Evolutionary conservation across 306 rosid genomes (phyloP).

Genomic region (Glycine soja): DNA sequence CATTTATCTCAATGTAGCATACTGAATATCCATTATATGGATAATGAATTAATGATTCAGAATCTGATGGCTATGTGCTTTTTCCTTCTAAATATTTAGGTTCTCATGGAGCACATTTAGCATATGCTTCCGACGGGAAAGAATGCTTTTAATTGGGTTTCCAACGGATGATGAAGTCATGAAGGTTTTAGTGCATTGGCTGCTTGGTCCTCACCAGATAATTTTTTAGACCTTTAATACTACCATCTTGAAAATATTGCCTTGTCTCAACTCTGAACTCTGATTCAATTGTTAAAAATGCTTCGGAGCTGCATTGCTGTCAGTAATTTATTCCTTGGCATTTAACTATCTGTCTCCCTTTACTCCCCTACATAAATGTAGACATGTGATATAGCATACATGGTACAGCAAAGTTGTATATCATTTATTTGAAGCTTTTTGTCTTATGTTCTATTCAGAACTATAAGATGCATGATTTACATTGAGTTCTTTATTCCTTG

Average conservation of each 20-base stretch:
- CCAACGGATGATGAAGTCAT: neutral
- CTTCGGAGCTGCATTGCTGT: conserved; percentile 22
- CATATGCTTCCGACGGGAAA: conserved; percentile 18
- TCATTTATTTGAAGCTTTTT: conserved; percentile 47
- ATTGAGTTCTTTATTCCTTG: conserved; percentile 38
- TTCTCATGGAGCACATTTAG: conserved; percentile 38
- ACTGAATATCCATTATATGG: conserved; percentile 32
- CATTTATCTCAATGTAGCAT: neutral
- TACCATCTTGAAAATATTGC: conserved; percentile 40
- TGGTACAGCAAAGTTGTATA: conserved; percentile 40
- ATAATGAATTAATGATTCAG: conserved; percentile 28
- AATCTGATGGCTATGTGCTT: conserved; percentile 43
- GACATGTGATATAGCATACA: conserved; percentile 43
- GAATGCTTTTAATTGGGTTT: conserved; percentile 34
- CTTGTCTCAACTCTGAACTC: conserved; percentile 32
- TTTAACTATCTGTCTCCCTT: conserved; percentile 24
- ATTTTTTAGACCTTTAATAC: conserved; percentile 20
- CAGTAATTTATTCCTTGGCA: conserved; percentile 34
- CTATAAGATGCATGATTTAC: conserved; percentile 39
- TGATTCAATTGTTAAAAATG: conserved; percentile 29
- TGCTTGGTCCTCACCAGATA: conserved; percentile 29
- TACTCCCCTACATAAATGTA: conserved; percentile 29
- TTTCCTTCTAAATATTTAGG: conserved; percentile 35
- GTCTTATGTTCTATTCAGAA: conserved; percentile 45
- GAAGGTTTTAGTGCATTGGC: conserved; percentile 2